Conservation (phyloP, 177 flowering plant species). For the Tripterygium wilfordii region DNA sequence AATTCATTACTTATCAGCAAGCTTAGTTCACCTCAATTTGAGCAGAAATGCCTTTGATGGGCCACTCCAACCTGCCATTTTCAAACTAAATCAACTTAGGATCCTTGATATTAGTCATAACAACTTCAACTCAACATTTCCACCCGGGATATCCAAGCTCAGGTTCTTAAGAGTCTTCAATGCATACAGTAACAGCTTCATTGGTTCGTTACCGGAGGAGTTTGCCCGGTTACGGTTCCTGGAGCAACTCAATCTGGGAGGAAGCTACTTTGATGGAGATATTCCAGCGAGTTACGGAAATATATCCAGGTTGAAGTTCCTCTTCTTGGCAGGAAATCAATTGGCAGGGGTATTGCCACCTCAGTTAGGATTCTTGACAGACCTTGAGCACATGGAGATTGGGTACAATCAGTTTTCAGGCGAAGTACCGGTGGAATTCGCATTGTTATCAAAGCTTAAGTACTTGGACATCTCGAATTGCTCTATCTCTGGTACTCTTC, state of each 20-base stretch:
- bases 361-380: constrained; percentile 37
- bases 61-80: constrained; percentile 45
- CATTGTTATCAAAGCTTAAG: constrained; percentile 38
- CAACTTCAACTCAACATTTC: constrained; percentile 57
- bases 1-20: constrained; percentile 36
- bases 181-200: constrained; percentile 85
- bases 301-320: constrained; percentile 38
- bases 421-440: constrained; percentile 42
- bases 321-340: constrained; percentile 63
- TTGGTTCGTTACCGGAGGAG: constrained; percentile 61
- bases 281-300: constrained; percentile 55
- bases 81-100: constrained; percentile 41
- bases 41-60: constrained; percentile 70
- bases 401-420: constrained; percentile 76
- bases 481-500: constrained; percentile 50
- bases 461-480: constrained; percentile 62
- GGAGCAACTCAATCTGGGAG: constrained; percentile 75
- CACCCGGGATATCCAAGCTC: constrained; percentile 60
- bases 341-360: constrained; percentile 57
- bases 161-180: constrained; percentile 37
- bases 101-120: constrained; percentile 83
- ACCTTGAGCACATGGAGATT: constrained; percentile 68
- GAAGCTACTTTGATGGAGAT: constrained; percentile 75
- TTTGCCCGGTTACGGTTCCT: constrained; percentile 39
- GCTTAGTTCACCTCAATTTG: constrained; percentile 54